phyloP scores from a whole-genome alignment of 164 flowering plant genomes.

The Platanus orientalis region DNA sequence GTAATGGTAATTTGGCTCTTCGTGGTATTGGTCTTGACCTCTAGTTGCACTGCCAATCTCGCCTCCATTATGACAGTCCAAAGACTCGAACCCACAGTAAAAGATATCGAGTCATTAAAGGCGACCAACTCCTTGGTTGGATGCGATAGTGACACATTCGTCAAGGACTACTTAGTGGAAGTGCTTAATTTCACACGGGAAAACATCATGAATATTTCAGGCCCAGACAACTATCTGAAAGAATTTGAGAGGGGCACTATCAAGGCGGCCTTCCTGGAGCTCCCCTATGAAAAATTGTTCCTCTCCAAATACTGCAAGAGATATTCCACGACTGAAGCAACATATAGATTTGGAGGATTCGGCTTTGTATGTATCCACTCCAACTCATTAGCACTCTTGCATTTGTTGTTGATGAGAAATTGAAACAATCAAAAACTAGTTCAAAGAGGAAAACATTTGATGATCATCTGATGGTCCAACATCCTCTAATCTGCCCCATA shows the following conservation, averaged over 20 bases:
- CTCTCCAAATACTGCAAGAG: slow-evolving; percentile 27
- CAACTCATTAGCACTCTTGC: no score
- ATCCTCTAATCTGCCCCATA: no score
- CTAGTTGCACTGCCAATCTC: slow-evolving; percentile 56
- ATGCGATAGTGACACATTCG: slow-evolving; percentile 43
- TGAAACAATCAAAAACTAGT: no score
- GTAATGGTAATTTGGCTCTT: slow-evolving; percentile 50
- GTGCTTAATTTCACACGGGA: slow-evolving; percentile 21
- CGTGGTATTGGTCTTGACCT: slow-evolving; percentile 32
- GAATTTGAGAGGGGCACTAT: slow-evolving; percentile 26
- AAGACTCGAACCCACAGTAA: slow-evolving; percentile 29
- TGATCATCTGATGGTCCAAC: no score
- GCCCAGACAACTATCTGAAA: slow-evolving; percentile 13
- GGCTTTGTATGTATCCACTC: slow-evolving; percentile 26
- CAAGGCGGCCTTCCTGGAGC: slow-evolving; percentile 38
- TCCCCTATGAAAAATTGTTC: slow-evolving; percentile 37
- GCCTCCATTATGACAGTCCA: slow-evolving; percentile 51
- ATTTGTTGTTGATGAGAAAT: no score
- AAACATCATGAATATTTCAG: slow-evolving; percentile 22
- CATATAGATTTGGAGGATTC: slow-evolving; percentile 26
- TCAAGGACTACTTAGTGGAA: slow-evolving; percentile 22
- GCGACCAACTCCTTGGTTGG: slow-evolving; percentile 28
- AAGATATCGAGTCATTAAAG: slow-evolving; percentile 24
- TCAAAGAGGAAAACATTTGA: no score
- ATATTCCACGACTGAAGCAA: slow-evolving; percentile 19